A percentile compares a stretch with the other conserved stretches of the same genome.
These are phyloP conservation scores for Diddensiella caesifluorescens DNA, from an alignment of 805 yeast species.

Conservation along the genomic window DNA sequence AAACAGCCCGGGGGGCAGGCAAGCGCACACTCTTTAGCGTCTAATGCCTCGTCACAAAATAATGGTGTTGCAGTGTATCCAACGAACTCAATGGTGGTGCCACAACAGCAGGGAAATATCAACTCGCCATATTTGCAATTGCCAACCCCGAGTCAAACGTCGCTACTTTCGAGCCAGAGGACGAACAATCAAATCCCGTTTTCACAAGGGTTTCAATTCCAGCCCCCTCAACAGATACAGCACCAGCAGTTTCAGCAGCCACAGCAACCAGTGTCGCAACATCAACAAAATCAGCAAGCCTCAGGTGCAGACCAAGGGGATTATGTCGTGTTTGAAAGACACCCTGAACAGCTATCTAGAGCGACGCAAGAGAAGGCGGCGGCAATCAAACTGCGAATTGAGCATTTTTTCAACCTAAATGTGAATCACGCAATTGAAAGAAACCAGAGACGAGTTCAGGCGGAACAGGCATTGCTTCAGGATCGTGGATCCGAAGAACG, in stretches of 20 bases:
- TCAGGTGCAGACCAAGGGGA: slow-evolving; percentile 28
- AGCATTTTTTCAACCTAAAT: slow-evolving; percentile 78
- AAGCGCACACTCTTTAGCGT: slow-evolving; percentile 22
- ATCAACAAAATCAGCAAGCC: slow-evolving; percentile 22
- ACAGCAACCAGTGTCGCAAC: slow-evolving; percentile 3
- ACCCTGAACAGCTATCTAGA: slow-evolving; percentile 73
- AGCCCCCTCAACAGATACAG: slow-evolving; percentile 6
- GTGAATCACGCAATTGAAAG: slow-evolving; percentile 92
- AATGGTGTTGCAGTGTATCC: slow-evolving; percentile 15
- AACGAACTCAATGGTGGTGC: slow-evolving; percentile 32
- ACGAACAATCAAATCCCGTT: background rate
- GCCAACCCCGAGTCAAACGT: slow-evolving; percentile 22
- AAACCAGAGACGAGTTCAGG: slow-evolving; percentile 82
- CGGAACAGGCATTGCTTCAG: slow-evolving; percentile 64
- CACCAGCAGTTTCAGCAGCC: slow-evolving; percentile 14
- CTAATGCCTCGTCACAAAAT: slow-evolving; percentile 23
- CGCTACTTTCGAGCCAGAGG: slow-evolving; percentile 16
- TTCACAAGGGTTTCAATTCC: background rate
- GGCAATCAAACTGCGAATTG: slow-evolving; percentile 73
- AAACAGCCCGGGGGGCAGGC: slow-evolving; percentile 17
- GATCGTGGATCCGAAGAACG: slow-evolving; percentile 84
- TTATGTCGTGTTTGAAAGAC: slow-evolving; percentile 71
- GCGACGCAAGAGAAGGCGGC: slow-evolving; percentile 77
- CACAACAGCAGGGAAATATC: slow-evolving; percentile 28
- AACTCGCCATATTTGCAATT: slow-evolving; percentile 19